Percentiles rank a stretch among this genome's conserved stretches.
Evolutionary conservation across 345 rosid species (phyloP).

Genomic region (Eucalyptus erythrocorys): DNA sequence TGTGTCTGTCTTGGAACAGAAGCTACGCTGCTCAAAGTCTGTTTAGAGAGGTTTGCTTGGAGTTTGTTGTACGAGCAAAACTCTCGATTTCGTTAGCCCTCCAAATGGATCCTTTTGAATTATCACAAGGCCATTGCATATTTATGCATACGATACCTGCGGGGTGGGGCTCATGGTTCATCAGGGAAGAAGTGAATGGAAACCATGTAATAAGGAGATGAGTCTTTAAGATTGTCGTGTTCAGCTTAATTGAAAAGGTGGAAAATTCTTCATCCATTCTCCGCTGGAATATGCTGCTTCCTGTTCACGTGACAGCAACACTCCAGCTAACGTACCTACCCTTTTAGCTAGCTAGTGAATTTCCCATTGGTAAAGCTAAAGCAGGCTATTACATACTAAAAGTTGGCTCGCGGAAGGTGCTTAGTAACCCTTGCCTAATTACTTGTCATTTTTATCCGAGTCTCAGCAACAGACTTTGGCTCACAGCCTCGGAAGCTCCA

Average conservation of each 20-base stretch:
- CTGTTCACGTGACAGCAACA: not conserved
- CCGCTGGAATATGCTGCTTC: not conserved
- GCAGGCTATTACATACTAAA: not conserved
- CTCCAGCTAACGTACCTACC: not conserved
- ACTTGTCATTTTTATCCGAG: not conserved
- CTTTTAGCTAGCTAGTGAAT: not conserved
- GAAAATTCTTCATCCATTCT: not conserved
- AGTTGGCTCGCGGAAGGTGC: not conserved
- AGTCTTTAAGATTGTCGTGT: not conserved
- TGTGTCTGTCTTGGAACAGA: not conserved
- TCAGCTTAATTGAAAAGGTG: not conserved
- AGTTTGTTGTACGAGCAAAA: not conserved
- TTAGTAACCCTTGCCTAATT: not conserved
- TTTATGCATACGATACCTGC: not conserved
- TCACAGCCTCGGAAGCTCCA: not conserved
- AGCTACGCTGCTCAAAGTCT: not conserved
- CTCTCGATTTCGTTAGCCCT: not conserved
- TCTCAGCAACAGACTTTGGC: not conserved
- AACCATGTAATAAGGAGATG: not conserved
- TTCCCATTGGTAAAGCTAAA: not conserved
- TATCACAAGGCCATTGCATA: not conserved
- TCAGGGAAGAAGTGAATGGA: not conserved
- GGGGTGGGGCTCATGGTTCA: not conserved
- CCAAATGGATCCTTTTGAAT: not conserved
- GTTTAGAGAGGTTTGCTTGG: not conserved